A percentile compares a stretch with the other conserved stretches of the same genome.
Conservation (phyloP, 2,329 filamentous ascomycete species). For the Neonectria ditissima region DNA sequence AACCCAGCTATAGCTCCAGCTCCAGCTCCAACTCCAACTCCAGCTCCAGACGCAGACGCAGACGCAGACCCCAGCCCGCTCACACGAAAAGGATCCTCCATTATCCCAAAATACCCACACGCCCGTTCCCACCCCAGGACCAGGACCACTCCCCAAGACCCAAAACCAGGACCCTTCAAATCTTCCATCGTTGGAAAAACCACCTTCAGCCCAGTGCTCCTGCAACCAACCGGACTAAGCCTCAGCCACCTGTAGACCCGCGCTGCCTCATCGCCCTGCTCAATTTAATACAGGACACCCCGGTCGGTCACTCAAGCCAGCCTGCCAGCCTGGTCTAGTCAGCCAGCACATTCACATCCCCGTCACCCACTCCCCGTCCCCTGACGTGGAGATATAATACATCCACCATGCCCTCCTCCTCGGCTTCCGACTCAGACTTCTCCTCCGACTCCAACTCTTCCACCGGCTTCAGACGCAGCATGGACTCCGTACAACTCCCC, state of each 20-base stretch:
- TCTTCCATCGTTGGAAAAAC: constrained; percentile 21
- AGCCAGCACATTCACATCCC: constrained; percentile 17
- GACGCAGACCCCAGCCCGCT: not conserved
- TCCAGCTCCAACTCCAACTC: no score
- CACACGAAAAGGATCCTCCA: not conserved
- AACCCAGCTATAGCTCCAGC: no score
- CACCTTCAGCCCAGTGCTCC: constrained; percentile 32
- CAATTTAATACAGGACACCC: constrained; percentile 28
- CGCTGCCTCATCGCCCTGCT: constrained; percentile 38
- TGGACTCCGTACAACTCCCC: constrained; percentile 60
- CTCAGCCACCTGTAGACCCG: constrained; percentile 44
- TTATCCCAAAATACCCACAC: constrained; percentile 10
- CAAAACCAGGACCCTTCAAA: constrained; percentile 33
- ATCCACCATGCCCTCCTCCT: constrained; percentile 33
- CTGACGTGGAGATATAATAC: constrained; percentile 36
- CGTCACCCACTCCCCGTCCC: constrained; percentile 18
- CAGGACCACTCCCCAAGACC: constrained; percentile 16
- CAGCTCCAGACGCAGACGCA: no score
- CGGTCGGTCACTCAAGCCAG: constrained; percentile 7
- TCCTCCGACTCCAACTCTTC: constrained; percentile 50
- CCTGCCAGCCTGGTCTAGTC: not conserved
- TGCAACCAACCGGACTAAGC: constrained; percentile 42
- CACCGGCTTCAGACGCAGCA: constrained; percentile 55
- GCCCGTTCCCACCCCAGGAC: constrained; percentile 4
- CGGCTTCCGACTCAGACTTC: constrained; percentile 37